These are phyloP conservation scores for Tubosaeta sp. DNA, from an alignment of 768 basidiomycete genomes.

Conservation along the genomic window DNA sequence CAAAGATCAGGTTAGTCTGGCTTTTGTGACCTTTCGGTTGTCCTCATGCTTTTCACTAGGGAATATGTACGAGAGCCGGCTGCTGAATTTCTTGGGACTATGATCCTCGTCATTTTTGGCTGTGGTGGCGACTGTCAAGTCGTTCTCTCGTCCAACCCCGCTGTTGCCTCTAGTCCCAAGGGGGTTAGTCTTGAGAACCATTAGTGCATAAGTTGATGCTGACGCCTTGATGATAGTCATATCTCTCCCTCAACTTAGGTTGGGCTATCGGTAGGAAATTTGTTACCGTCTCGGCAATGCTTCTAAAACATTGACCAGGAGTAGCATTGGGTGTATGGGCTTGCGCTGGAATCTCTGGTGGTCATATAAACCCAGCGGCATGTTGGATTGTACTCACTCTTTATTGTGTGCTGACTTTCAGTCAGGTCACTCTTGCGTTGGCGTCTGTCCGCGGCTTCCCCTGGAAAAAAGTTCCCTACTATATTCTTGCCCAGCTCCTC, in stretches of 20 bases:
- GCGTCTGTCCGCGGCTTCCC: conserved; percentile 72
- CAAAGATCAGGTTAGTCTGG: conserved; percentile 44
- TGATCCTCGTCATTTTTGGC: conserved; percentile 58
- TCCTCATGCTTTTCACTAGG: conserved; percentile 27
- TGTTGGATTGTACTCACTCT: conserved; percentile 10
- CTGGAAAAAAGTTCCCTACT: conserved; percentile 74
- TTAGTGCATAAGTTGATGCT: background rate
- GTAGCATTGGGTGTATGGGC: conserved; percentile 68
- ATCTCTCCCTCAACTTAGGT: conserved; percentile 25
- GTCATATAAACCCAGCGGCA: conserved; percentile 73
- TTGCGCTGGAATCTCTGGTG: conserved; percentile 62
- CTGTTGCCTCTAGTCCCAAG: conserved; percentile 44
- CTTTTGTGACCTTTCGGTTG: background rate
- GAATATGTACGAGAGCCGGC: conserved; percentile 51
- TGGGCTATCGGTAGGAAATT: conserved; percentile 30
- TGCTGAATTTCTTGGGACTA: conserved; percentile 61
- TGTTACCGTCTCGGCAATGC: background rate
- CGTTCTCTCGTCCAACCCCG: conserved; percentile 42
- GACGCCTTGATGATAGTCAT: conserved; percentile 14
- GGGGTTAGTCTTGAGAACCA: conserved; percentile 43
- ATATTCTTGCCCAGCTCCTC: conserved; percentile 58
- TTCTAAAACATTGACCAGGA: conserved; percentile 28
- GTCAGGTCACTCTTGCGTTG: conserved; percentile 63
- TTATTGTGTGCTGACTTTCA: conserved; percentile 1
- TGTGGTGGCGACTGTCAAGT: conserved; percentile 55